Base-by-base conservation (phyloP, 2,329 filamentous ascomycete species). In the Alternaria solani region DNA sequence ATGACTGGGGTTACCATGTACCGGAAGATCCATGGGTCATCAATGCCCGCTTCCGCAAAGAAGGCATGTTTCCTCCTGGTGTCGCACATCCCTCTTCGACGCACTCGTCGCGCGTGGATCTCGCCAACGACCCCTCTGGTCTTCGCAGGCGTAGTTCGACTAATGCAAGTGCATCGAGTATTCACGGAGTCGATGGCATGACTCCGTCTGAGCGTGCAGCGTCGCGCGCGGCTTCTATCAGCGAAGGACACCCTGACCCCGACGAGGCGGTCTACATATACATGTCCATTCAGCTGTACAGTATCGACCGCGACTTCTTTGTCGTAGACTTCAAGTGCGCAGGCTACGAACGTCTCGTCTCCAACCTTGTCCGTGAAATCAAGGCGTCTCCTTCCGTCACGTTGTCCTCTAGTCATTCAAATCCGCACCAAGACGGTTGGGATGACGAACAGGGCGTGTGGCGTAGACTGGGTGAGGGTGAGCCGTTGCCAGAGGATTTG, bases 271-370 rank as follows among this genome's bases (percentile, higher is more conserved):
- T 96, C n/a, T 94, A 91, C 75, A 91, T 98, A 73, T 95, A 97
- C 75, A 88, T 99, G 76, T 94, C 96, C 67, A 97, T 99, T 65
- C 95, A 78, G 52, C 71, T 78, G 14, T 78, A 78, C 67, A 75
- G 72, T 59, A 93, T 98, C 83, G 94, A 98, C 78, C 88, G 89
- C 59, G 91, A 92, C 56, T 94, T 95, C 67, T 98, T 94, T 79
- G 89, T 99, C 64, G 95, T 99, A 49, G 95, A 99, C 78, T 99
- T 99, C 84, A 98, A 97, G 78, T 98, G 94, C 78, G 94, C 95
- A 14, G 95, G 95, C 20, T 99, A 99, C 80, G 95, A 99, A 81
- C 92, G 95, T 56, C 90, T 94, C 49, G 88, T 90, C 3, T 71
- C 73, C 9, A 77, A 79, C 5, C 74, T 83, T 47, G 76, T 80